Evolutionary conservation across 139 green algal species (phyloP), one percentile per base, ranked within the genome.

Genomic region (Trebouxia sp.): DNA sequence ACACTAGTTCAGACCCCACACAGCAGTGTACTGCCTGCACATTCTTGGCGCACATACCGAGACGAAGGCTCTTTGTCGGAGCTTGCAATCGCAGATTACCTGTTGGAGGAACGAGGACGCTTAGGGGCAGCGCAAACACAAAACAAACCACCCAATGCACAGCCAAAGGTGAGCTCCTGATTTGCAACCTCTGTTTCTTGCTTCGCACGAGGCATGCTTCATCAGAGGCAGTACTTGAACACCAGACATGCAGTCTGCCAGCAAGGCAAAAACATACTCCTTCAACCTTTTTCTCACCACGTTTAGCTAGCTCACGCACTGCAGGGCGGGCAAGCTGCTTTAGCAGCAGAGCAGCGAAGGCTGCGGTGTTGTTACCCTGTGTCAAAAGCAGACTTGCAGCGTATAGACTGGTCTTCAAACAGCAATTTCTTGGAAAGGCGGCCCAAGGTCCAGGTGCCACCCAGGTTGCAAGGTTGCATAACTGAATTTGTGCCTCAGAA

Each of bases 391-490:
- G 3, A 14, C 20, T 53, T 53, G 47, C 47, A 53, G 47, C 47
- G 20, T 53, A 17, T 53, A 26, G 47, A 17, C 47, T 53, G 15
- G 1, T 53, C 4, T 53, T 14, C 47, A 53, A 53, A 72, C 35
- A 72, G 62, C 62, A 72, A 72, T n/a, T 72, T 72, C 10, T 37
- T 72, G 14, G 62, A 72, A 43, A 39, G 62, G 62, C 62, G 62
- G 32, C 62, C 62, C 12, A 72, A 72, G 20, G 62, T 72, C 32
- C 62, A 72, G 35, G 37, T 72, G n/a, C n/a, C 62, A 39, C 43
- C 62, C 35, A 43, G 32, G 15, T 37, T 72, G 62, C 62, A 72
- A 30, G 62, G 62, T 15, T 72, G 62, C 62, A 45, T 37, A 17
- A 72, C 62, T 28, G 62, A 72, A 43, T 22, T 37, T 72, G 62